These are phyloP conservation scores for Citropsis articulata DNA, from an alignment of 345 rosid genomes.

Conservation along the genomic window DNA sequence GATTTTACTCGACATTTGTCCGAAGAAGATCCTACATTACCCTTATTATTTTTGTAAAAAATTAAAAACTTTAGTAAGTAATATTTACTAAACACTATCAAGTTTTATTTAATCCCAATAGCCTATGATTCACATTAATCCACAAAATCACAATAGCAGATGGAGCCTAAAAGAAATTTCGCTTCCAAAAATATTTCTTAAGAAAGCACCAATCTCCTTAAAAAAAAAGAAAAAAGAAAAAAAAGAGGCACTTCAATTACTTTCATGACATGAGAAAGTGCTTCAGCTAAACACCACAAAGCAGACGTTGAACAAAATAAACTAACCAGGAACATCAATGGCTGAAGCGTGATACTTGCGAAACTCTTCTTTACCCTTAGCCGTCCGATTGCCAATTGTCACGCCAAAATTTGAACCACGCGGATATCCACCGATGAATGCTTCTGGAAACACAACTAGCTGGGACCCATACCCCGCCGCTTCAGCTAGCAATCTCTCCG, in stretches of 20 bases:
- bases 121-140: too few species aligned
- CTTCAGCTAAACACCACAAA: neutral
- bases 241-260: too few species aligned
- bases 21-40: too few species aligned
- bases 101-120: too few species aligned
- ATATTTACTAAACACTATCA: too few species aligned
- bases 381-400: slow-evolving; percentile 61
- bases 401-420: slow-evolving; percentile 85
- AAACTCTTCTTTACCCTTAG: slow-evolving; percentile 83
- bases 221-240: too few species aligned
- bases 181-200: neutral
- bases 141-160: too few species aligned
- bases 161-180: neutral
- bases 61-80: too few species aligned
- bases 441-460: slow-evolving; percentile 93
- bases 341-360: slow-evolving; percentile 86
- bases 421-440: slow-evolving; percentile 90
- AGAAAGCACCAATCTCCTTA: neutral
- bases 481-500: slow-evolving; percentile 82
- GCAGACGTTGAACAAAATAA: too few species aligned
- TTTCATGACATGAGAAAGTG: neutral
- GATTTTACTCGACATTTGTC: too few species aligned
- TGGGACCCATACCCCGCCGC: slow-evolving; percentile 80
- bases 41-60: too few species aligned
- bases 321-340: slow-evolving; percentile 78